Base-by-base conservation (phyloP, 2,329 filamentous ascomycete genomes). In the Cucurbitaria berberidis region DNA sequence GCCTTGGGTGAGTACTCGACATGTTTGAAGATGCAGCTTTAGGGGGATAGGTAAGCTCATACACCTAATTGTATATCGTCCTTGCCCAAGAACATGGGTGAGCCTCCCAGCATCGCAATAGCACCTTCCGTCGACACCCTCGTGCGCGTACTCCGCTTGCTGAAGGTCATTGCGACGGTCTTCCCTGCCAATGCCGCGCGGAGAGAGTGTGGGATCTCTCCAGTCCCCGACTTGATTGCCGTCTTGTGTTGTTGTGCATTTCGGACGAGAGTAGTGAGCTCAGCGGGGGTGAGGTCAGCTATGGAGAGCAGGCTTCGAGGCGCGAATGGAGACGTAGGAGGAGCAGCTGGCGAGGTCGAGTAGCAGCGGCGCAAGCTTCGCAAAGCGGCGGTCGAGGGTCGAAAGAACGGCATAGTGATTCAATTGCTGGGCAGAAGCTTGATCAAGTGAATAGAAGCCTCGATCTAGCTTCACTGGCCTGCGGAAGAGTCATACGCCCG, bases 11-110 rank as follows among this genome's bases (percentile, higher is more conserved):
- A 48, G 27, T 49, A 22, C 13, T 27, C 36, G 22, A 30, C 16
- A 18, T 27, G 30, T 19, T 32, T 39, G 41, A 18, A 32, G 24
- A 16, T 34, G 11, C 13, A 35, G 34, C 38, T n/a, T n/a, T n/a
- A n/a, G n/a, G n/a, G n/a, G n/a, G n/a, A n/a, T n/a, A n/a, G n/a
- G n/a, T 45, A 34, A 16, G 10, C 19, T 22, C 82, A 62, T 75
- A 90, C 95, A 46, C 95, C 95, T 18, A 99, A 82, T 76, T 99
- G 95, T 58, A 99, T 99, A 72, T 99, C 95, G 49, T 96, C 89
- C 72, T 93, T 95, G 68, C 93, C 92, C 53, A 99, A 77, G 74
- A 99, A 99, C 93, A 99, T 97, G 19, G 95, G 88, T 67, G 96
- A 89, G 0, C 93, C 95, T 32, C 93, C 92, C 81, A 99, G 84